phyloP scores from a whole-genome alignment of 2,329 filamentous ascomycete species.

The Mycocentrospora acerina region DNA sequence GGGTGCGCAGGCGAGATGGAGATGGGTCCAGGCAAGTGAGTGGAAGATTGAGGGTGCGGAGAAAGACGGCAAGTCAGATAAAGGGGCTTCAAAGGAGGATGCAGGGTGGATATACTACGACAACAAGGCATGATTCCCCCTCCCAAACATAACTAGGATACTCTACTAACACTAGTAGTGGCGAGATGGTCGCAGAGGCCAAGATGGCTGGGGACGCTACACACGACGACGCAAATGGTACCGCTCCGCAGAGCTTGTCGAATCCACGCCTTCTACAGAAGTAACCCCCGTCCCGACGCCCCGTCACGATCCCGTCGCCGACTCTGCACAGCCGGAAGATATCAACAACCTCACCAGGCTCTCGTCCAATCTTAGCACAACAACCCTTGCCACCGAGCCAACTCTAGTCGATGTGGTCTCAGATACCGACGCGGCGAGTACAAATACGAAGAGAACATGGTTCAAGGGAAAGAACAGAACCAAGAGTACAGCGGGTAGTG shows the following conservation, averaged over 20 bases:
- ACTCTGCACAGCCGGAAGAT: conserved; percentile 21
- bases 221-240: conserved; percentile 95
- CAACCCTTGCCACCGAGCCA: conserved; percentile 24
- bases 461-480: conserved; percentile 37
- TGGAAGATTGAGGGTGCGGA: conserved; percentile 83
- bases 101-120: conserved; percentile 98
- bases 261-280: conserved; percentile 57
- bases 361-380: conserved; percentile 26
- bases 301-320: conserved; percentile 34
- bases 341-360: conserved; percentile 23
- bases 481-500: conserved; percentile 31
- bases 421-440: conserved; percentile 34
- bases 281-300: conserved; percentile 47
- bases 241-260: conserved; percentile 91
- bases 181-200: conserved; percentile 80
- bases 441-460: conserved; percentile 37
- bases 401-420: conserved; percentile 27
- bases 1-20: conserved; percentile 64
- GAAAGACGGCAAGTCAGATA: conserved; percentile 38
- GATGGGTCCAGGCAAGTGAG: conserved; percentile 81
- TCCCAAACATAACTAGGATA: background rate
- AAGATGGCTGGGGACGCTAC: conserved; percentile 92
- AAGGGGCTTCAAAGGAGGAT: conserved; percentile 41
- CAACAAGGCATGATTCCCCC: conserved; percentile 69
- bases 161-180: conserved; percentile 58